Base-by-base conservation (phyloP, 192 early-diverging fungal species). In the Backusella macrospora region DNA sequence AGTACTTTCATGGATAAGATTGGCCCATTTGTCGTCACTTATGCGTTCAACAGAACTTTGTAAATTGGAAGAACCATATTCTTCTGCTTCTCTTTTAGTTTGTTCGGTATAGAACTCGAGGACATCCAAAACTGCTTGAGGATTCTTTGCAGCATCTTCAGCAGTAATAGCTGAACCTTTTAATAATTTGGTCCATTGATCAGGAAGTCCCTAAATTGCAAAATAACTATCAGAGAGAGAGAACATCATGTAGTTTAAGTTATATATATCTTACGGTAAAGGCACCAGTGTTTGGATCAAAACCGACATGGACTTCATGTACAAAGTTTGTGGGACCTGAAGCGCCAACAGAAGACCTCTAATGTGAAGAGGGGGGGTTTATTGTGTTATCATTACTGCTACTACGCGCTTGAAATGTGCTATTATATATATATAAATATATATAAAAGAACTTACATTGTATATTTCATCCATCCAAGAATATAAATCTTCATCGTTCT, bases 381-480 rank as follows among this genome's bases (percentile, higher is more conserved):
- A 63, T 42, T 48, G 3, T 62, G 38, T 73, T 34, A 64, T 43
- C 16, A 48, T 47, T 48, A 16, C 7, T 45, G 23, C 1, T 18
- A 46, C 39, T 63, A 13, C 21, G n/a, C 6, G 12, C 3, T 9
- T 16, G 18, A 14, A 45, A 21, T 21, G 40, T 21, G 42, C 23
- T 12, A 10, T 16, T 26, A 0, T 12, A 18, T 18, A n/a, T n/a
- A n/a, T n/a, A n/a, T n/a, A n/a, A n/a, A n/a, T n/a, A n/a, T n/a
- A n/a, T 29, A 47, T 66, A 18, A 16, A 59, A 13, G n/a, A 21
- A 46, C 40, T 55, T 80, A 94, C 92, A 76, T 92, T 92, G 83
- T 98, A 98, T 79, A 99, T 94, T 77, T 95, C 93, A 76, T 99
- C 97, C 89, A 98, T 95, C 98, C 98, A 99, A 55, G 91, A 91